Base-by-base conservation (phyloP, 83 land plant genomes). In the Picea abies region DNA sequence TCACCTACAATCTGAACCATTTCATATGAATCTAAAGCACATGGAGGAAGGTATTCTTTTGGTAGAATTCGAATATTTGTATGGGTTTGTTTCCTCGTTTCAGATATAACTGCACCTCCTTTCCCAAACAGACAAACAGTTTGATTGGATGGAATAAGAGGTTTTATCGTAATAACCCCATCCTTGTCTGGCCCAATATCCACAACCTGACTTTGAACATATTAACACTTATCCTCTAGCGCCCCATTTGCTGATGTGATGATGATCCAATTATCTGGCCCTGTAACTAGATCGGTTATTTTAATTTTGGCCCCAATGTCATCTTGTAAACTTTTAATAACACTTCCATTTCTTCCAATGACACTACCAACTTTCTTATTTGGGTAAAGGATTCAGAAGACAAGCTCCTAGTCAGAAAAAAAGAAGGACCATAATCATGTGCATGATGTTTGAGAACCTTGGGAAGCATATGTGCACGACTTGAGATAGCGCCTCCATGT, bases 1-100 rank as follows among this genome's bases (percentile, higher is more conserved):
- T 93, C 96, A 56, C 98, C 98, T 29, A 86, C 86, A 80, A 95
- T 93, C 98, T 95, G 91, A 17, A 97, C 86, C 85, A 96, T 90
- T 84, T 96, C 99, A 82, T 97, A 94, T 14, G 84, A 44, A 35
- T 89, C 91, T 37, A 84, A 82, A 75, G 96, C 89, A 83, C 90
- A 89, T 32, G 35, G 70, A 35, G 99, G 98, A 52, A 87, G 84
- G 37, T 89, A 76, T 41, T 94, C 93, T 75, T 88, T 96, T 1
- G 99, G 86, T 80, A 97, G 62, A 71, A 96, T 90, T 19, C 93
- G 91, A 67, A 97, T 87, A 73, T 94, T 89, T 23, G 98, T 98
- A 80, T 91, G 85, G 61, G 94, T 91, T 35, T 78, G 56, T 83
- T 83, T 93, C 71, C 83, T 84, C 86, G 94, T 91, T 12, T 96